Base-by-base conservation (phyloP, 2,329 filamentous ascomycete species). In the Teratosphaeria nubilosa region DNA sequence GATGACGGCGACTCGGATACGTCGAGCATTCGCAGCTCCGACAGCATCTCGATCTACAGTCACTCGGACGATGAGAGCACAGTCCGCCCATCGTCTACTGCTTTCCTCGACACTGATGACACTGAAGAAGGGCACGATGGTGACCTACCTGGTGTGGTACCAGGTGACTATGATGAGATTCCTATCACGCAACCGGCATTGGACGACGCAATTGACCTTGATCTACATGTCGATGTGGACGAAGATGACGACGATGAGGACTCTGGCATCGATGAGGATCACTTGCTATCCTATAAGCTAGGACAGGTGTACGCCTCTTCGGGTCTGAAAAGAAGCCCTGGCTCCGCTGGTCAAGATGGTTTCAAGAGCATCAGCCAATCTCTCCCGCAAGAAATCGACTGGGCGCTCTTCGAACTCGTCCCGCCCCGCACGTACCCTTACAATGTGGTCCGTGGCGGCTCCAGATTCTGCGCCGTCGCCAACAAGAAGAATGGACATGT, bases 101-200 rank as follows among this genome's bases (percentile, higher is more conserved):
- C 64, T 24, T 66, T 65, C 7, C 65, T 68, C 51, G 60, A 63
- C 13, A 63, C 61, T 30, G 52, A 54, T n/a, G 25, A 27, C 53
- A 1, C 54, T 53, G 9, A 53, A 50, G 22, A 61, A 55, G 50
- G 62, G 62, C 55, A 65, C 58, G 60, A 64, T 13, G 77, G 91
- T 2, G 91, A 96, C 66, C 89, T 90, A 45, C 84, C 86, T 5
- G 91, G 90, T 0, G 80, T 95, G 25, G 82, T 86, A 30, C 84
- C 86, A 0, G 88, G 86, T 11, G 86, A 87, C 62, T 87, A 88
- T 37, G 85, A 88, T 22, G 86, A 85, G 14, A 87, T 95, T 62
- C 81, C 89, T 55, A 85, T 97, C 57, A 97, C 91, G 0, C 92
- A 97, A 66, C 92, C 92, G 2, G 92, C 91, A 0, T 82, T 96